Evolutionary conservation across 371 early-diverging fungal species (phyloP).

Genomic region (Gilbertella persicaria): DNA sequence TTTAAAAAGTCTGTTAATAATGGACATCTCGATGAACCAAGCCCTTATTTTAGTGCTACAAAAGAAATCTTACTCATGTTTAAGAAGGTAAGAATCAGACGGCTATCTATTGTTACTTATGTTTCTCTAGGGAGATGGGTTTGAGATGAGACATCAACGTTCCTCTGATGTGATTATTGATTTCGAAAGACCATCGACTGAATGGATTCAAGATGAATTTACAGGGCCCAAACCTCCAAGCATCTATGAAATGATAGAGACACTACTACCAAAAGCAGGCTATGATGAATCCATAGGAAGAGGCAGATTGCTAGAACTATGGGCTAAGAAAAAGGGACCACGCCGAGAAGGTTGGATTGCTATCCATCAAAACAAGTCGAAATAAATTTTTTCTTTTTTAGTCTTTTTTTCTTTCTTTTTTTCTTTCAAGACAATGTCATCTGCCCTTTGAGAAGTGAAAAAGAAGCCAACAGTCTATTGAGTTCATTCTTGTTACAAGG

Average conservation of each 20-base stretch:
- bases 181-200: conserved; percentile 49
- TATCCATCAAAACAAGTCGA: conserved; percentile 59
- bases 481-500: conserved; percentile 49
- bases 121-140: conserved; percentile 52
- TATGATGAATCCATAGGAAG: conserved; percentile 42
- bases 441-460: conserved; percentile 15
- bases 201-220: conserved; percentile 58
- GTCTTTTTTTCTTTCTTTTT: no score
- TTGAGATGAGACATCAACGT: conserved; percentile 66
- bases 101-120: background rate
- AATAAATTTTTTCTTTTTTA: no score
- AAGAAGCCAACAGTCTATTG: conserved; percentile 28
- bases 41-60: conserved; percentile 24
- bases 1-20: conserved; percentile 63
- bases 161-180: conserved; percentile 69
- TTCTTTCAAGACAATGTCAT: no score
- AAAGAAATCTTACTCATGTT: conserved; percentile 59
- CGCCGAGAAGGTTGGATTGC: conserved; percentile 63
- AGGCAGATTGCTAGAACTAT: conserved; percentile 59
- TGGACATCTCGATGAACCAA: conserved; percentile 45
- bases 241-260: conserved; percentile 68
- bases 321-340: conserved; percentile 41
- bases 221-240: conserved; percentile 61
- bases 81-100: conserved; percentile 45
- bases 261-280: conserved; percentile 56